Base-by-base conservation (phyloP, 306 rosid genomes). In the Inga oerstediana region DNA sequence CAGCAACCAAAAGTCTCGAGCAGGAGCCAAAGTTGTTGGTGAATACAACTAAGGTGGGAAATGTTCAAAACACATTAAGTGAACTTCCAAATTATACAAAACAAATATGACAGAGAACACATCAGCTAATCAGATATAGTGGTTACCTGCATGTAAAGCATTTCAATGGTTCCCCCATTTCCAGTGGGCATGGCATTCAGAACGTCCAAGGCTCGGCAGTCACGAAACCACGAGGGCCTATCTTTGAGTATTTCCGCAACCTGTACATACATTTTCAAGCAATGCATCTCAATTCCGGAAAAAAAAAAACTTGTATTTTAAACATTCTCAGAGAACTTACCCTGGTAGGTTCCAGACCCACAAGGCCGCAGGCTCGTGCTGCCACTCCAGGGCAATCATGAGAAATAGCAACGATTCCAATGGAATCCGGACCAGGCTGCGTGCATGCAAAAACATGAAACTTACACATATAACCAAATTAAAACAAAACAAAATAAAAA, bases 351-450 rank as follows among this genome's bases (percentile, higher is more conserved):
- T 96, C 99, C 10, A 96, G 84, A 88, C 98, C 97, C 83, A 96
- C 99, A 77, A 96, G 99, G 83, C 97, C 99, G 70, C 99, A 96
- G 11, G 99, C 98, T 84, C 99, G 97, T 77, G 99, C 98, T 37
- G 99, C 99, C 85, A 96, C 98, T 86, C 99, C 99, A 77, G 93
- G 81, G 94, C 93, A 90, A 80, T 98, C 97, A 76, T 94, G 98
- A 89, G 98, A 96, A 87, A 96, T 96, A 86, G 98, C 99, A 91
- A 96, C 92, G 97, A 96, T 96, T 96, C 99, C 99, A 88, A 96
- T 92, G 97, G 99, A 96, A 96, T 96, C 99, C 99, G 99, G 99
- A 96, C 99, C 99, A 96, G 99, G 99, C 99, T 96, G 93, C 88
- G 77, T 79, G 67, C 54, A 79, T 81, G 52, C 39, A 54, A 65